phyloP scores from a whole-genome alignment of 1,139 yeast species.

The Kazachstania sp. region DNA sequence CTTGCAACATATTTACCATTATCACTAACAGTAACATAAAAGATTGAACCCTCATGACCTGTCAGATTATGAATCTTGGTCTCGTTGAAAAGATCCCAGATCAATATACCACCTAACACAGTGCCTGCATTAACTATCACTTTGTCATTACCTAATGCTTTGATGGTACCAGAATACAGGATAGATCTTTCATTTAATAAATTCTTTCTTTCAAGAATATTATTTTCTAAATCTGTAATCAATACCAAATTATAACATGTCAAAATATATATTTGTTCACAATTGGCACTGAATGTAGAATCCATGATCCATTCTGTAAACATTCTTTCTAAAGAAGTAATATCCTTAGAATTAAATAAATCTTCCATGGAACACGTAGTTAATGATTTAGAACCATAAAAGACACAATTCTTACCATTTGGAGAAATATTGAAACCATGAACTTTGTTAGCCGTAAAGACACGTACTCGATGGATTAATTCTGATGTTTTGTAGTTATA shows the following conservation, averaged over 20 bases:
- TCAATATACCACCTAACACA: constrained; percentile 75
- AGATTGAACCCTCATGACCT: constrained; percentile 86
- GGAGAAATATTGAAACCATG: constrained; percentile 53
- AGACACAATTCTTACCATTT: constrained; percentile 33
- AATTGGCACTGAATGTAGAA: constrained; percentile 41
- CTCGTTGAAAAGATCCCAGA: constrained; percentile 56
- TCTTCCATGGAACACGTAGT: constrained; percentile 35
- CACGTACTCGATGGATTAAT: constrained; percentile 36
- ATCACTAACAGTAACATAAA: constrained; percentile 60
- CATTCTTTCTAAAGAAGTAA: constrained; percentile 37
- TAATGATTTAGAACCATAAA: constrained; percentile 70
- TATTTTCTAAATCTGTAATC: constrained; percentile 35
- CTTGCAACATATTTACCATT: constrained; percentile 53
- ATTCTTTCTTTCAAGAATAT: constrained; percentile 35
- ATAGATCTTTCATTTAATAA: constrained; percentile 68
- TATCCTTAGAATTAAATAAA: constrained; percentile 19
- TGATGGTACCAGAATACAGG: constrained; percentile 75
- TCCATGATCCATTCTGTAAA: constrained; percentile 73
- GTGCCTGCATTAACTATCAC: constrained; percentile 79
- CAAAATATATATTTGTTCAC: constrained; percentile 41
- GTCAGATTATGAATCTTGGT: constrained; percentile 47
- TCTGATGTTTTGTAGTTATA: constrained; percentile 40
- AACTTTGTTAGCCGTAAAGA: constrained; percentile 66
- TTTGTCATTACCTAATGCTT: constrained; percentile 36
- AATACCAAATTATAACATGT: constrained; percentile 77